These are phyloP conservation scores for Daucus carota DNA, from an alignment of 129 eudicot genomes.

Conservation along the genomic window DH1_v3.0 NC_030389.2:40776501-40777000, in stretches of 20 bases:
- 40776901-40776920: slow-evolving; percentile 66
- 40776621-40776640: too few relatives aligned
- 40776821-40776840: slow-evolving; percentile 55
- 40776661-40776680: too few relatives aligned
- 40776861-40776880: slow-evolving; percentile 69
- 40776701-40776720: too few relatives aligned
- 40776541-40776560: too few relatives aligned
- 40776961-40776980: slow-evolving; percentile 79
- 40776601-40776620: too few relatives aligned
- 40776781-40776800: slow-evolving; percentile 54
- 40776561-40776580: too few relatives aligned
- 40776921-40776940: slow-evolving; percentile 57
- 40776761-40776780: slow-evolving; percentile 65
- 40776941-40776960: slow-evolving; percentile 79
- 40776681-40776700: too few relatives aligned
- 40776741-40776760: slow-evolving; percentile 35
- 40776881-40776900: slow-evolving; percentile 64
- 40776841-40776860: slow-evolving; percentile 66
- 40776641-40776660: too few relatives aligned
- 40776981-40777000: slow-evolving; percentile 82
- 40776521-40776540: too few relatives aligned
- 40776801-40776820: slow-evolving; percentile 64
- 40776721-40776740: too few relatives aligned
- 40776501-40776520: too few relatives aligned
- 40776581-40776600: too few relatives aligned